phyloP scores from a whole-genome alignment of 192 early-diverging fungal species.

The Coemansia sp. region DNA sequence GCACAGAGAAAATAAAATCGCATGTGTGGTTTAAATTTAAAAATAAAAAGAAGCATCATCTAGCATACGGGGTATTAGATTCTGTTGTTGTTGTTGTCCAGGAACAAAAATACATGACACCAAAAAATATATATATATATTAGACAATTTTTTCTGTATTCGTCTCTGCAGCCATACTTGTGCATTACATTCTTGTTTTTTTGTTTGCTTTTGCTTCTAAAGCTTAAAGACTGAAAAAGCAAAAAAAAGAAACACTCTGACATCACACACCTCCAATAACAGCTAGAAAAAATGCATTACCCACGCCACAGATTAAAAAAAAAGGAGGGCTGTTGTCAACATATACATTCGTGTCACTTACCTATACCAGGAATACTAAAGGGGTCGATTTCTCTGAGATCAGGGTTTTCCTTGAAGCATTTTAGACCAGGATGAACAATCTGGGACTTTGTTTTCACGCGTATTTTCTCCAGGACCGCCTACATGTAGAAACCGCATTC shows the following conservation, averaged over 20 bases:
- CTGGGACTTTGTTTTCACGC: slow-evolving; percentile 69
- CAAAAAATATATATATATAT: too few species aligned
- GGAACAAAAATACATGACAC: too few species aligned
- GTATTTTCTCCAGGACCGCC: slow-evolving; percentile 87
- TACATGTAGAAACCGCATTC: slow-evolving; percentile 9
- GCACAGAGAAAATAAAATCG: too few species aligned
- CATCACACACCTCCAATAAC: neutral
- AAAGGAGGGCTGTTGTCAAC: neutral
- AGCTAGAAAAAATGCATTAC: neutral
- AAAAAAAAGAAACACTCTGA: neutral
- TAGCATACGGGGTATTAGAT: too few species aligned
- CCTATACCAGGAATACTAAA: slow-evolving; percentile 83
- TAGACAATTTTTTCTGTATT: too few species aligned
- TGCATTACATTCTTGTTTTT: neutral
- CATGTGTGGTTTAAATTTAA: too few species aligned
- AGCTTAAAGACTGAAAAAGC: too few species aligned
- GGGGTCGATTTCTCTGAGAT: slow-evolving; percentile 67
- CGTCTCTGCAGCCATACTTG: too few species aligned
- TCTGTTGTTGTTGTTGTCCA: too few species aligned
- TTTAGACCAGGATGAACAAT: slow-evolving; percentile 79
- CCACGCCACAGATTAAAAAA: slow-evolving; percentile 14
- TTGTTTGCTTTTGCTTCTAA: too few species aligned
- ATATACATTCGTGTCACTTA: slow-evolving; percentile 14
- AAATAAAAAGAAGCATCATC: too few species aligned
- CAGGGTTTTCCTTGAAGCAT: slow-evolving; percentile 62